These are phyloP conservation scores for Cutaneotrichosporon sp. DNA, from an alignment of 1,284 basidiomycete genomes.

Conservation along the genomic window DNA sequence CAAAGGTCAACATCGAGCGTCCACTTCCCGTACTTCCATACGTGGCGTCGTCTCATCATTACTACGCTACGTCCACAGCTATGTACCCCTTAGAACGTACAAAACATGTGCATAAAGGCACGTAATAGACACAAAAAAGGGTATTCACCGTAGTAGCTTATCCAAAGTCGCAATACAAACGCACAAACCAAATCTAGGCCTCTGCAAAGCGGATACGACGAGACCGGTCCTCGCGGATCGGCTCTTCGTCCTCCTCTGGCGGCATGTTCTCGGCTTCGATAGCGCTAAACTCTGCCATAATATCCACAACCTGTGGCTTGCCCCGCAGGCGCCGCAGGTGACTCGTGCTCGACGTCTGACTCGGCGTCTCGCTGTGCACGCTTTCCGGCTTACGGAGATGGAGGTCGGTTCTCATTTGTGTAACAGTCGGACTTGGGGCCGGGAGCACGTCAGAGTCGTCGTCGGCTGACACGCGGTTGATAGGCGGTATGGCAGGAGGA, in stretches of 20 bases:
- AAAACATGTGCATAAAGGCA: neutral
- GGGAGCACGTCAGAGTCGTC: neutral
- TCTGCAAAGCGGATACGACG: conserved; percentile 40
- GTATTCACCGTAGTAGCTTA: no score
- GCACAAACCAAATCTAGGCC: neutral
- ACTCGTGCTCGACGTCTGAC: conserved; percentile 10
- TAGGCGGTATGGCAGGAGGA: neutral
- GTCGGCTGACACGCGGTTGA: neutral
- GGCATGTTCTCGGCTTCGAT: conserved; percentile 28
- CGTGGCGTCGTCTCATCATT: no score
- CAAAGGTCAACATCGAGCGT: no score
- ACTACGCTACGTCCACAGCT: no score
- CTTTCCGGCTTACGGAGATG: conserved; percentile 5
- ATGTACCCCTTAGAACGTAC: neutral
- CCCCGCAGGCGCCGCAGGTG: conserved; percentile 20
- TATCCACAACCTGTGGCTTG: conserved; percentile 27
- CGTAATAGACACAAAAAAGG: neutral
- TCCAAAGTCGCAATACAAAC: neutral
- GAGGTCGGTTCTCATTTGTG: neutral
- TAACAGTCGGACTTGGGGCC: conserved; percentile 8
- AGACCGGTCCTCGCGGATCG: conserved; percentile 38
- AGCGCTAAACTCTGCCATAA: conserved; percentile 38
- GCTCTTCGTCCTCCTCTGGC: conserved; percentile 27
- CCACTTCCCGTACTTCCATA: no score
- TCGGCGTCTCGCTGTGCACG: conserved; percentile 10